Evolutionary conservation across 169 alveolate species (phyloP).

Genomic region (Theileria sp.): DNA sequence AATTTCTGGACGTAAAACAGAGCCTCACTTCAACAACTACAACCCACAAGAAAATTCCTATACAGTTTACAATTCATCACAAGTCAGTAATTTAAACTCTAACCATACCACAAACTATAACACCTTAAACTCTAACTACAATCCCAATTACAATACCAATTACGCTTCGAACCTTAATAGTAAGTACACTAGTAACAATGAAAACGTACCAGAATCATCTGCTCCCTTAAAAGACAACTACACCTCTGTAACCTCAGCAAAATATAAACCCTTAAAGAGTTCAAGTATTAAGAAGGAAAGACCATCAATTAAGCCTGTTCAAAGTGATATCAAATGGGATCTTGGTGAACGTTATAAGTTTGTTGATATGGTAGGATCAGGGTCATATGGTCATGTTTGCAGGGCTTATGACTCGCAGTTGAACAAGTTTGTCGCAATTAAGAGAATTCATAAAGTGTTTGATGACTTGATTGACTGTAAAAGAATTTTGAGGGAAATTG

Average conservation of each 20-base stretch:
- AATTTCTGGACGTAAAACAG: slow-evolving; percentile 19
- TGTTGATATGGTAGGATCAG: slow-evolving; percentile 88
- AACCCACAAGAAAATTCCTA: neutral
- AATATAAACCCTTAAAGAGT: neutral
- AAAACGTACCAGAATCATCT: neutral
- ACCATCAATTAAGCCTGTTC: neutral
- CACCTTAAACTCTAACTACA: neutral
- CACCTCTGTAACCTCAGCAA: neutral
- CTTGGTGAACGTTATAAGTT: slow-evolving; percentile 84
- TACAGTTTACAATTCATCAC: neutral
- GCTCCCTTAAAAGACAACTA: neutral
- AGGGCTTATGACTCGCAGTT: slow-evolving; percentile 81
- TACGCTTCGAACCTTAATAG: neutral
- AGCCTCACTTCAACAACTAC: neutral
- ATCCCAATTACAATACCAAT: neutral
- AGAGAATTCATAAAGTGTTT: slow-evolving; percentile 91
- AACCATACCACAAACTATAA: neutral
- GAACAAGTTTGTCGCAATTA: slow-evolving; percentile 91
- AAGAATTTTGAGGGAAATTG: slow-evolving; percentile 92
- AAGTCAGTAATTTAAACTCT: neutral
- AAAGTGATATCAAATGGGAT: slow-evolving; percentile 45
- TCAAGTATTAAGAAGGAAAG: slow-evolving; percentile 3
- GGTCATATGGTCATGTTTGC: slow-evolving; percentile 91
- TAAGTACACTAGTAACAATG: neutral
- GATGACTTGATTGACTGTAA: slow-evolving; percentile 96